These are phyloP conservation scores for Glycine latifolia DNA, from an alignment of 306 rosid species.

Conservation along the genomic window DNA sequence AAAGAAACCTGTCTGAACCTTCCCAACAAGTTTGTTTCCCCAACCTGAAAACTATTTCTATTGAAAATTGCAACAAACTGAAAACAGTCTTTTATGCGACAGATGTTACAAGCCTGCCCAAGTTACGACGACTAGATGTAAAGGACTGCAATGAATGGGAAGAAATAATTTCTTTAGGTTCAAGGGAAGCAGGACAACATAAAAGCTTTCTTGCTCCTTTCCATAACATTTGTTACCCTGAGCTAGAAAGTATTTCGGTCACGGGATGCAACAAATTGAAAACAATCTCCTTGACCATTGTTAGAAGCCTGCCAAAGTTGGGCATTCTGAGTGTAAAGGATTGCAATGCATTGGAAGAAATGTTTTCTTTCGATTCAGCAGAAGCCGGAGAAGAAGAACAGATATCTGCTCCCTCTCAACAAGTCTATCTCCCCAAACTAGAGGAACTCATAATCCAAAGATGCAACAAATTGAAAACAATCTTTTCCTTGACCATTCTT, in stretches of 20 bases:
- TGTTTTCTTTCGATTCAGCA: neutral
- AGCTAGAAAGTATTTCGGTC: neutral
- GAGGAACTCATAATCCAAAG: fast-evolving
- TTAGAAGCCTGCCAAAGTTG: neutral
- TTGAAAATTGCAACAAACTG: too few species aligned
- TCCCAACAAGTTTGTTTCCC: neutral
- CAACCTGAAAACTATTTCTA: too few species aligned
- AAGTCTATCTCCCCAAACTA: neutral
- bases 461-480: neutral
- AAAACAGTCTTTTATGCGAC: too few species aligned
- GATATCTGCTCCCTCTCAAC: neutral
- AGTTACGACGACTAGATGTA: too few species aligned
- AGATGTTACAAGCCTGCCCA: too few species aligned
- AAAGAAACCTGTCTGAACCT: neutral
- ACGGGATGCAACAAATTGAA: constrained; percentile 2
- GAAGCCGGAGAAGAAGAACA: neutral
- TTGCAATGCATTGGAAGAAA: neutral
- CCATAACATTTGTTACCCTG: too few species aligned
- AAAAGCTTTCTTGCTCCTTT: neutral
- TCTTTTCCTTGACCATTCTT: neutral
- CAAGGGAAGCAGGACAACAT: neutral
- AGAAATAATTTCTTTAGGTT: neutral
- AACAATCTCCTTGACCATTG: neutral
- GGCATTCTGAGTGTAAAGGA: neutral
- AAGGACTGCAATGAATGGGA: constrained; percentile 1